Conservation (phyloP, 169 alveolate species). For the Eimeria praecox region DNA sequence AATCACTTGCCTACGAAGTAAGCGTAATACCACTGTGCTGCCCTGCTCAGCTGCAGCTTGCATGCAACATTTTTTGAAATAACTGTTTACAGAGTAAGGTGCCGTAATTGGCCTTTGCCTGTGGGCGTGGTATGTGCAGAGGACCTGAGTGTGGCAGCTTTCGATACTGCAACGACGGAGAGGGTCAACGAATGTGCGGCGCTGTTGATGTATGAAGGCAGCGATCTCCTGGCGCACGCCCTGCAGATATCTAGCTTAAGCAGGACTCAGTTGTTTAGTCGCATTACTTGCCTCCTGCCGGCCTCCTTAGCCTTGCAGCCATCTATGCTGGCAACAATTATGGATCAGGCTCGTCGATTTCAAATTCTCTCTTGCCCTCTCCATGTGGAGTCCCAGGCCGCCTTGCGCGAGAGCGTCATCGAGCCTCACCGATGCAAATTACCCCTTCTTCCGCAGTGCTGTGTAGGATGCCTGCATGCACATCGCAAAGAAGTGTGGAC, state of each 20-base stretch:
- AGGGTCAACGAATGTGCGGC: constrained; percentile 72
- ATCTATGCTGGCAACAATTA: constrained; percentile 68
- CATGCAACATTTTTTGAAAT: background rate
- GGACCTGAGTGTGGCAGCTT: constrained; percentile 62
- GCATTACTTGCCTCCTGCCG: constrained; percentile 63
- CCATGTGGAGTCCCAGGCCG: constrained; percentile 55
- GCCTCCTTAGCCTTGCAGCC: constrained; percentile 56
- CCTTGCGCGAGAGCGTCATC: constrained; percentile 21
- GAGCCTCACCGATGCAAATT: constrained; percentile 62
- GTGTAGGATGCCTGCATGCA: constrained; percentile 57
- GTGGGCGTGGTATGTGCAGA: background rate
- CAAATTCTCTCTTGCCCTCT: constrained; percentile 55
- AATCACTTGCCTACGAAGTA: constrained; percentile 25
- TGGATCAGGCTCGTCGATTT: constrained; percentile 68
- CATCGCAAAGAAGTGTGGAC: constrained; percentile 73
- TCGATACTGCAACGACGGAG: constrained; percentile 66
- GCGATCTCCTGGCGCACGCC: constrained; percentile 60
- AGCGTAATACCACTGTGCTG: background rate
- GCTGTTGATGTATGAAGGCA: constrained; percentile 66
- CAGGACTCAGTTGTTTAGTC: constrained; percentile 58
- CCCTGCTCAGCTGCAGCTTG: background rate
- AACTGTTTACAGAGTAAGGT: background rate
- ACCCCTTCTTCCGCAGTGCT: constrained; percentile 62
- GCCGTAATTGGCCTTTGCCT: background rate
- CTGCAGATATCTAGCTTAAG: constrained; percentile 65